Evolutionary conservation across 192 early-diverging fungal species (phyloP).

Genomic region (Gamsiella multidivaricata): DNA sequence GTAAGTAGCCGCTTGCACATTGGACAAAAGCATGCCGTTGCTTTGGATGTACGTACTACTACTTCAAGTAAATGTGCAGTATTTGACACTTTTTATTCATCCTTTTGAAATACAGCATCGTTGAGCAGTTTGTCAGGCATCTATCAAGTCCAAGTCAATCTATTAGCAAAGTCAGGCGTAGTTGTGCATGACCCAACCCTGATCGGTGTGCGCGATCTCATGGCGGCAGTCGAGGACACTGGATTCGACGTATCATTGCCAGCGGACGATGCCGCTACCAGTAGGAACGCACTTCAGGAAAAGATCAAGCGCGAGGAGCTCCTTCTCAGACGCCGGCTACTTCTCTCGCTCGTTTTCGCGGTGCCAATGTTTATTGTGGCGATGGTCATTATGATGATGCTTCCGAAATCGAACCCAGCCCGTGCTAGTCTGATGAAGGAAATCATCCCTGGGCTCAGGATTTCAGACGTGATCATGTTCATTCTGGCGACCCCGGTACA

Average conservation of each 20-base stretch:
- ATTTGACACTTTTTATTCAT: too few species aligned
- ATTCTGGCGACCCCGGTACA: constrained; percentile 78
- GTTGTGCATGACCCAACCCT: constrained; percentile 62
- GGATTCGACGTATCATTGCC: constrained; percentile 67
- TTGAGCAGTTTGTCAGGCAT: constrained; percentile 57
- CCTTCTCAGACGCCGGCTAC: constrained; percentile 46
- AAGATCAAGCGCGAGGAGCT: constrained; percentile 58
- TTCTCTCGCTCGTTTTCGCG: constrained; percentile 69
- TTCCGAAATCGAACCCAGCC: constrained; percentile 61
- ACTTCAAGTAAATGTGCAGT: too few species aligned
- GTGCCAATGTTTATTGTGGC: constrained; percentile 73
- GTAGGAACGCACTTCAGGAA: constrained; percentile 53
- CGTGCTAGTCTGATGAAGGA: constrained; percentile 56
- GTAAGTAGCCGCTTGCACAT: constrained; percentile 34
- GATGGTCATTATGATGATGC: constrained; percentile 80
- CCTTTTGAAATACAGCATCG: constrained; percentile 27
- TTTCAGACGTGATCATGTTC: constrained; percentile 65
- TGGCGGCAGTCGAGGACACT: constrained; percentile 66
- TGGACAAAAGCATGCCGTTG: too few species aligned
- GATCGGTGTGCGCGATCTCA: constrained; percentile 72
- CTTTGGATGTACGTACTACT: too few species aligned
- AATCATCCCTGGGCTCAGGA: constrained; percentile 65
- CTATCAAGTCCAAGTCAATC: constrained; percentile 61
- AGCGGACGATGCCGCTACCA: constrained; percentile 36
- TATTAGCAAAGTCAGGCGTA: constrained; percentile 59